Evolutionary conservation across 306 rosid species (phyloP).

Genomic region (Alnus glutinosa): DNA sequence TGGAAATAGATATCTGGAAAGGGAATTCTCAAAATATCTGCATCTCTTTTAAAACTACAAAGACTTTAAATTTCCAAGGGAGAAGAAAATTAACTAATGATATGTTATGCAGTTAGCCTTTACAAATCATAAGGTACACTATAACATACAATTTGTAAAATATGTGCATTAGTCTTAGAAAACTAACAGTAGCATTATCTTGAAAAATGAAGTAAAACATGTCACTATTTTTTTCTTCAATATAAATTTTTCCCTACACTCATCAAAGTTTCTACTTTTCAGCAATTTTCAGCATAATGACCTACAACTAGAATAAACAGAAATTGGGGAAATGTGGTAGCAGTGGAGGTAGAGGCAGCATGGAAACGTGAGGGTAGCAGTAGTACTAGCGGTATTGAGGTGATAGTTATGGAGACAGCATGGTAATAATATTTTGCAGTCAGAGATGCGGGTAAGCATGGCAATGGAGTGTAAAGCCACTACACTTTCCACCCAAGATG

Average conservation of each 20-base stretch:
- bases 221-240: neutral
- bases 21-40: neutral
- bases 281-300: neutral
- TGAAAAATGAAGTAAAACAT: neutral
- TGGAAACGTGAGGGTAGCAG: neutral
- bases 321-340: slow-evolving; percentile 3
- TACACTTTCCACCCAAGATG: neutral
- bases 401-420: neutral
- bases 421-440: neutral
- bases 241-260: neutral
- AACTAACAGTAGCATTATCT: neutral
- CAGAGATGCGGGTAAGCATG: neutral
- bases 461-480: neutral
- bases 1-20: neutral
- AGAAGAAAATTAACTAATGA: neutral
- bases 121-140: neutral
- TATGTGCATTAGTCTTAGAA: neutral
- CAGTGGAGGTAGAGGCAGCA: neutral
- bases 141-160: neutral
- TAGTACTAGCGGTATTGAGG: no score
- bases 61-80: neutral
- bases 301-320: neutral
- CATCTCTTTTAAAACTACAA: neutral
- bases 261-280: neutral
- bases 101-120: neutral